Evolutionary conservation across 2,329 filamentous ascomycete species (phyloP), one percentile per base, ranked within the genome.

Genomic region (Colletotrichum sp.): DNA sequence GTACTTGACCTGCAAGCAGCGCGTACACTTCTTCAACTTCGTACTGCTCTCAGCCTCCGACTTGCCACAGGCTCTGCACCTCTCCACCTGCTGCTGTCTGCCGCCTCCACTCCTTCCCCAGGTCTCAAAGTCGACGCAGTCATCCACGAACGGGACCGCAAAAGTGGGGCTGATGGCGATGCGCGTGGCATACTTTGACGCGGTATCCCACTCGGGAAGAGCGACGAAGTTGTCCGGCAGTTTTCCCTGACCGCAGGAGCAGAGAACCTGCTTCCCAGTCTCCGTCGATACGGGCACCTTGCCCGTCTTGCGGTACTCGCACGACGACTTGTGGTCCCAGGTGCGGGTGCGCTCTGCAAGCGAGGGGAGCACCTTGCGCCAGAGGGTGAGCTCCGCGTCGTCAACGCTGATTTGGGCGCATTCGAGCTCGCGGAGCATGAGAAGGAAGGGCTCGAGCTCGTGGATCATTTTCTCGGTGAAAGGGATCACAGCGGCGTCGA

Each of bases 121-220:
- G 6, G 62, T 16, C 4, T 67, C 34, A 18, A 60, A 71, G 26
- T 86, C 83, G 1, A 86, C 77, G 24, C 86, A 78, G 28, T 86
- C 81, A 78, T 90, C 88, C 2, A 88, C 85, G 12, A 86, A 83
- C 0, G 85, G 84, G 26, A 85, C 84, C 10, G 88, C 82, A 79
- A 87, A 93, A 0, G 85, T 82, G 0, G 90, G 90, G 71, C 91
- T 92, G 78, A 93, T 90, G 6, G 90, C 90, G 8, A 91, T 84
- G 8, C 92, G 87, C 32, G 92, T 90, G 32, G 89, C 86, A 65
- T 87, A 82, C 70, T 84, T 80, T 2, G 83, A 82, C 13, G 85
- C 85, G 10, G 80, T 82, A 1, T 88, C 84, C 85, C 89, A 89
- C 21, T 85, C 84, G 0, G 88, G 87, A 8, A 89, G 65, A 5